Evolutionary conservation across 2,329 filamentous ascomycete species (phyloP).

Genomic region (Aureobasidium sp.): DNA sequence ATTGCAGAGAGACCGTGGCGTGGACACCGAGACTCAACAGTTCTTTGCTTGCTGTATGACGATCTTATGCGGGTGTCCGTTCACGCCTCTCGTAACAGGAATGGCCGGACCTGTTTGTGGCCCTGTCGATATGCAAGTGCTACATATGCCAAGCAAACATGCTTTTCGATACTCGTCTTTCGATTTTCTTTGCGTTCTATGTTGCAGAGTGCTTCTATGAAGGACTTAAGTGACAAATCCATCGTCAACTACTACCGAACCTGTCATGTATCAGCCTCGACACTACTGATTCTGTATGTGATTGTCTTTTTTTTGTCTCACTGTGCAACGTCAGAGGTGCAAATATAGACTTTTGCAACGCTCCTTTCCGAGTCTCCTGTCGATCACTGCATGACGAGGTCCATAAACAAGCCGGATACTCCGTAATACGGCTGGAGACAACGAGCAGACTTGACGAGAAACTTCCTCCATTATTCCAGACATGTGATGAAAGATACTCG

Average conservation of each 20-base stretch:
- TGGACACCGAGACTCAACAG: background rate
- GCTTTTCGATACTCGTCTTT: background rate
- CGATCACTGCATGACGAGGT: background rate
- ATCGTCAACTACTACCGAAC: background rate
- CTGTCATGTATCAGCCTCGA: background rate
- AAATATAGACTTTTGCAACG: background rate
- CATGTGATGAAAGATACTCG: background rate
- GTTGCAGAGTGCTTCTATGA: background rate
- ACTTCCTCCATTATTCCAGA: background rate
- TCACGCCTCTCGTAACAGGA: background rate
- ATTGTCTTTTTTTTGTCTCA: background rate
- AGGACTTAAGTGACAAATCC: background rate
- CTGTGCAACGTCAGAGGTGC: background rate
- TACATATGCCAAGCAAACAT: background rate
- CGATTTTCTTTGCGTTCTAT: background rate
- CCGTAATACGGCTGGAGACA: background rate
- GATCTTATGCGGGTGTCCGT: conserved; percentile 1
- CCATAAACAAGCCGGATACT: background rate
- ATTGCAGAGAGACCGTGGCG: background rate
- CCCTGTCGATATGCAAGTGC: background rate
- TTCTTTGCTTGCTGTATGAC: background rate
- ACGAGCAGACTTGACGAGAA: background rate
- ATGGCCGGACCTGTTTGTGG: background rate
- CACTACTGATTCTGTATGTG: background rate
- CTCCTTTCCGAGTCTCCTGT: background rate